Conservation (phyloP, 1,139 yeast species). For the Debaryomycetaceae sp. region DNA sequence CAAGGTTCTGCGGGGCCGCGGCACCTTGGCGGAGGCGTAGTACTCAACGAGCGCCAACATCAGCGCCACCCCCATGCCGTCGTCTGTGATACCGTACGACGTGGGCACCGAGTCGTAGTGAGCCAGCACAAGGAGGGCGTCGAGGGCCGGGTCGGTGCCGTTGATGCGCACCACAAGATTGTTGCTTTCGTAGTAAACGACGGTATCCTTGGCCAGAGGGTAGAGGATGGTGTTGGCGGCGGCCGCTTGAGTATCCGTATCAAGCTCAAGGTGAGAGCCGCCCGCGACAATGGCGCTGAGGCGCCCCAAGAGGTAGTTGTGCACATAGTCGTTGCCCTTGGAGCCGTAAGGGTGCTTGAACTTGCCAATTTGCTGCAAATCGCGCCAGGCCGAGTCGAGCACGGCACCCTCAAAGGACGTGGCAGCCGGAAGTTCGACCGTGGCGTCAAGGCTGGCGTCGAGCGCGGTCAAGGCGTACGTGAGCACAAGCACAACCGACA, state of each 20-base stretch:
- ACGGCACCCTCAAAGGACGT: constrained; percentile 35
- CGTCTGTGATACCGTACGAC: constrained; percentile 86
- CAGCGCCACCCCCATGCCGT: constrained; percentile 88
- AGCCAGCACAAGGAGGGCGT: constrained; percentile 73
- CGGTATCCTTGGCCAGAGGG: constrained; percentile 30
- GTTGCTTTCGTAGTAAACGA: constrained; percentile 73
- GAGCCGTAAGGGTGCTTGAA: constrained; percentile 77
- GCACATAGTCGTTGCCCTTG: constrained; percentile 69
- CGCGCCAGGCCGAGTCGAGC: constrained; percentile 56
- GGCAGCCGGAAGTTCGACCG: constrained; percentile 37
- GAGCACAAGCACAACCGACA: constrained; percentile 34
- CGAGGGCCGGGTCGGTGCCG: constrained; percentile 54
- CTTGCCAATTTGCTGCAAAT: constrained; percentile 62
- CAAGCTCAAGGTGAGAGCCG: constrained; percentile 42
- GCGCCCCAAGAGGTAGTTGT: constrained; percentile 54
- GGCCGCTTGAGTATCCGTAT: constrained; percentile 42
- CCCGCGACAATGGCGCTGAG: constrained; percentile 30
- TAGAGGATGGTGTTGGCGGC: constrained; percentile 41
- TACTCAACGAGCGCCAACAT: constrained; percentile 65
- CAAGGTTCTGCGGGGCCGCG: constrained; percentile 65
- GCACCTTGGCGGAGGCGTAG: constrained; percentile 31
- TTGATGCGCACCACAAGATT: constrained; percentile 69
- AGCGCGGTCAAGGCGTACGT: constrained; percentile 23
- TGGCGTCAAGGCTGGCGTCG: constrained; percentile 33
- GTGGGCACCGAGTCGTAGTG: constrained; percentile 91